Evolutionary conservation across 2,329 filamentous ascomycete genomes (phyloP).

Genomic region (Aspergillus sp.): DNA sequence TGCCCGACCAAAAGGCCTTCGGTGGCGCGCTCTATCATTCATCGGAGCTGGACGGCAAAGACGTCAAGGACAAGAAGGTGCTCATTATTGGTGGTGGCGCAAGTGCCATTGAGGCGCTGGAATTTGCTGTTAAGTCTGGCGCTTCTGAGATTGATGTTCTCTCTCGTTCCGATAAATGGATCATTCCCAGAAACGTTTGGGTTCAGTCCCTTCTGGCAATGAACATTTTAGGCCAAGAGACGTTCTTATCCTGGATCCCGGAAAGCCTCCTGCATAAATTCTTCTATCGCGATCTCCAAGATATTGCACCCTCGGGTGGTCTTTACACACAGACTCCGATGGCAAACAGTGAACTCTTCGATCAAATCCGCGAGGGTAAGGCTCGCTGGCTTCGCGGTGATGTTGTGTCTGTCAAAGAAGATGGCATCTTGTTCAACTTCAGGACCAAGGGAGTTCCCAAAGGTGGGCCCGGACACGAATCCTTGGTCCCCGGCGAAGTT

Average conservation of each 20-base stretch:
- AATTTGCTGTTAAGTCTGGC: slow-evolving; percentile 69
- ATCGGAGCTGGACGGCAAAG: slow-evolving; percentile 69
- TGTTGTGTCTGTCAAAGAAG: slow-evolving; percentile 64
- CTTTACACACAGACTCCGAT: slow-evolving; percentile 84
- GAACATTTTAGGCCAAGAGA: slow-evolving; percentile 79
- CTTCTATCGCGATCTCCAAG: slow-evolving; percentile 79
- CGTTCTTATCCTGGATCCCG: slow-evolving; percentile 72
- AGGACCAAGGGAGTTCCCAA: slow-evolving; percentile 71
- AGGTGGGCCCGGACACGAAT: slow-evolving; percentile 68
- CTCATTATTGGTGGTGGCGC: slow-evolving; percentile 74
- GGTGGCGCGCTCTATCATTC: slow-evolving; percentile 73
- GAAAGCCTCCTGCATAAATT: slow-evolving; percentile 72
- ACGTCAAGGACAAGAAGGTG: slow-evolving; percentile 72
- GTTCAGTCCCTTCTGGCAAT: slow-evolving; percentile 71
- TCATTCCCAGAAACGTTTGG: slow-evolving; percentile 76
- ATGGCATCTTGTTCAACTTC: slow-evolving; percentile 69
- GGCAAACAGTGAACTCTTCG: slow-evolving; percentile 80
- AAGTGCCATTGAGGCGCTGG: slow-evolving; percentile 77
- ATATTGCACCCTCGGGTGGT: slow-evolving; percentile 69
- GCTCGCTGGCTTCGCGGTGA: slow-evolving; percentile 82
- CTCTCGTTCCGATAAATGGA: slow-evolving; percentile 80
- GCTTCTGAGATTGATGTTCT: slow-evolving; percentile 71
- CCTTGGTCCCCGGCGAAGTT: slow-evolving; percentile 70
- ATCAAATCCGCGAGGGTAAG: slow-evolving; percentile 68
- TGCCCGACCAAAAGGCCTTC: slow-evolving; percentile 71